Evolutionary conservation across 495 filamentous ascomycete species (phyloP).

Genomic region (Rusavskia elegans): DNA sequence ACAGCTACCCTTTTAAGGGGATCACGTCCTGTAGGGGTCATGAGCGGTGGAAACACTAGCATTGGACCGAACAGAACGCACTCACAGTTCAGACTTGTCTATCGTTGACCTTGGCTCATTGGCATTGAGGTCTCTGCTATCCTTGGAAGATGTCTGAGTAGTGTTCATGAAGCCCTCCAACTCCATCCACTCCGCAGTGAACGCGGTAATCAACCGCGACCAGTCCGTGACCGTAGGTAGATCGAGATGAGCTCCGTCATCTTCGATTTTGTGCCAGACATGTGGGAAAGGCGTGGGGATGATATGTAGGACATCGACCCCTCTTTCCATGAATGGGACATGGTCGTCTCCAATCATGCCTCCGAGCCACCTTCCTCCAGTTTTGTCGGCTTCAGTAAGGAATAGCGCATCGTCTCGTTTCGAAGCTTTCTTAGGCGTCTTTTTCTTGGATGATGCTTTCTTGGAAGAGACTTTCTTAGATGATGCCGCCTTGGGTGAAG

Average conservation of each 20-base stretch:
- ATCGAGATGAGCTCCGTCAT: slow-evolving; percentile 80
- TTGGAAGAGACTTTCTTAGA: background rate
- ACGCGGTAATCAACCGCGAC: slow-evolving; percentile 64
- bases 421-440: background rate
- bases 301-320: slow-evolving; percentile 76
- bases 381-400: slow-evolving; percentile 41
- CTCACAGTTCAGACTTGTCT: slow-evolving; percentile 15
- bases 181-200: slow-evolving; percentile 89
- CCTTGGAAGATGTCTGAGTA: background rate
- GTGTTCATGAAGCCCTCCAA: slow-evolving; percentile 49
- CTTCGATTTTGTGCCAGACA: slow-evolving; percentile 75
- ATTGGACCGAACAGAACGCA: background rate
- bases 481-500: slow-evolving; percentile 4
- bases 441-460: background rate
- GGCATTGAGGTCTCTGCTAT: background rate
- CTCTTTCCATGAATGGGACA: slow-evolving; percentile 67
- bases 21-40: too few relatives aligned
- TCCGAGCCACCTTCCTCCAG: slow-evolving; percentile 26
- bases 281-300: slow-evolving; percentile 69
- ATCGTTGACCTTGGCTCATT: background rate
- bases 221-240: slow-evolving; percentile 74
- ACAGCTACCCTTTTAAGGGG: background rate
- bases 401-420: slow-evolving; percentile 11
- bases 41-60: too few relatives aligned
- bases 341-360: slow-evolving; percentile 70